phyloP scores from a whole-genome alignment of 179 eudicot species.

The Camellia oleifera region DNA sequence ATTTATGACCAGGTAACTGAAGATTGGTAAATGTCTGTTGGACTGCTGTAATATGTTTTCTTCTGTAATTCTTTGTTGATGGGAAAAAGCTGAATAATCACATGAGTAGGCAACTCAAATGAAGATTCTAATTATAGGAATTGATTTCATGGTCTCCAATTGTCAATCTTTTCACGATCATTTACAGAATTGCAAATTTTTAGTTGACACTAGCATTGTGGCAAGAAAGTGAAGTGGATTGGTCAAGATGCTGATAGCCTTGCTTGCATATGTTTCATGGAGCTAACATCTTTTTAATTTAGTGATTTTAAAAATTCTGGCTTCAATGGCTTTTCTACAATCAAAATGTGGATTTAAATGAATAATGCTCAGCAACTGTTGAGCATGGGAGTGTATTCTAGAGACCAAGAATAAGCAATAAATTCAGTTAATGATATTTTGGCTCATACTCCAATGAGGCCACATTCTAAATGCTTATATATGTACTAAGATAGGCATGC shows the following conservation, averaged over 20 bases:
- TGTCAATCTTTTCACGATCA: background rate
- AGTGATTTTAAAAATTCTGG: background rate
- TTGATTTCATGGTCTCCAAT: background rate
- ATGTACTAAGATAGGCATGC: background rate
- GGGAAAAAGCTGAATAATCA: background rate
- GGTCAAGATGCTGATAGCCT: background rate
- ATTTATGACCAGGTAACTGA: slow-evolving; percentile 71
- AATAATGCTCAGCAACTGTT: background rate
- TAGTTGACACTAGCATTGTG: background rate
- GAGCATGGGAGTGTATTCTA: background rate
- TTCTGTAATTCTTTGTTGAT: background rate
- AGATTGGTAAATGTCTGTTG: background rate
- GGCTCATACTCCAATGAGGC: background rate
- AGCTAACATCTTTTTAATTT: background rate
- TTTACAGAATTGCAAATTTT: background rate
- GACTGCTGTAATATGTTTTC: background rate
- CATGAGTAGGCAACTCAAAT: background rate
- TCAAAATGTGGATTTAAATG: background rate
- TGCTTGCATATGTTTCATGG: background rate
- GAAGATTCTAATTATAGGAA: background rate
- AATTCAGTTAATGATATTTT: background rate
- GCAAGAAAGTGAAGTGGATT: slow-evolving; percentile 6
- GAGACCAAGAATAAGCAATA: background rate
- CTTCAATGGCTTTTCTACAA: background rate
- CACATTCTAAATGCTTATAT: background rate